These are phyloP conservation scores for Fusarium subglutinans DNA, from an alignment of 2,329 filamentous ascomycete genomes.

Conservation along the genomic window DNA sequence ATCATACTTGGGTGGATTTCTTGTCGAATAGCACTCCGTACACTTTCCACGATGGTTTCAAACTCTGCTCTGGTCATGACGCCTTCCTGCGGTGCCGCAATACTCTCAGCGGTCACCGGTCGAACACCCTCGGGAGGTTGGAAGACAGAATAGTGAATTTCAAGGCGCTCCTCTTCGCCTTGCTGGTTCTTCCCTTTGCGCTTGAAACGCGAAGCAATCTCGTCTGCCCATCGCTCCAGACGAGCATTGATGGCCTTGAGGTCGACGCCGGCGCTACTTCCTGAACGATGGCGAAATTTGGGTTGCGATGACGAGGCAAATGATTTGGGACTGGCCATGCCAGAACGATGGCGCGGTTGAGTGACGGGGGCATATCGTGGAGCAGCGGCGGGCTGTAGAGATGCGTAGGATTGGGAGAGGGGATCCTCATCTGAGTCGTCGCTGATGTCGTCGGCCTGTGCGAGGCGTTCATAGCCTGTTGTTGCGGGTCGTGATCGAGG, in stretches of 20 bases:
- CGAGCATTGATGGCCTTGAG: constrained; percentile 98
- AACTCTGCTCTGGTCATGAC: constrained; percentile 83
- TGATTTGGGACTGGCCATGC: constrained; percentile 66
- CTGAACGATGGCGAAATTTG: constrained; percentile 59
- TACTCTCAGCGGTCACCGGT: constrained; percentile 78
- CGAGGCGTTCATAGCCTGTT: constrained; percentile 85
- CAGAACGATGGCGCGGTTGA: constrained; percentile 68
- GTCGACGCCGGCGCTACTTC: constrained; percentile 89
- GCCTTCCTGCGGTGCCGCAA: constrained; percentile 71
- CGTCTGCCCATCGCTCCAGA: constrained; percentile 95
- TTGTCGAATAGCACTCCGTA: constrained; percentile 87
- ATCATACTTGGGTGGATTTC: constrained; percentile 96
- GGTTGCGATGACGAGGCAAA: constrained; percentile 45
- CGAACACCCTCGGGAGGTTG: constrained; percentile 89
- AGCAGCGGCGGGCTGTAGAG: constrained; percentile 66
- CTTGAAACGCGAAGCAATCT: constrained; percentile 98
- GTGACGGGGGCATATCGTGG: constrained; percentile 72
- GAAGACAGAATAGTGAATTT: constrained; percentile 98
- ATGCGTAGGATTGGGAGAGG: constrained; percentile 62
- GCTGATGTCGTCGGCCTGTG: constrained; percentile 80
- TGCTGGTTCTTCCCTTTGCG: constrained; percentile 78
- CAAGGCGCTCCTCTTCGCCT: constrained; percentile 83
- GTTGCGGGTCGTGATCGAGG: constrained; percentile 74
- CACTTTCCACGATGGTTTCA: constrained; percentile 87
- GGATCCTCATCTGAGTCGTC: constrained; percentile 75